phyloP scores from a whole-genome alignment of 2,329 filamentous ascomycete species.

The Trichoderma sp. region DNA sequence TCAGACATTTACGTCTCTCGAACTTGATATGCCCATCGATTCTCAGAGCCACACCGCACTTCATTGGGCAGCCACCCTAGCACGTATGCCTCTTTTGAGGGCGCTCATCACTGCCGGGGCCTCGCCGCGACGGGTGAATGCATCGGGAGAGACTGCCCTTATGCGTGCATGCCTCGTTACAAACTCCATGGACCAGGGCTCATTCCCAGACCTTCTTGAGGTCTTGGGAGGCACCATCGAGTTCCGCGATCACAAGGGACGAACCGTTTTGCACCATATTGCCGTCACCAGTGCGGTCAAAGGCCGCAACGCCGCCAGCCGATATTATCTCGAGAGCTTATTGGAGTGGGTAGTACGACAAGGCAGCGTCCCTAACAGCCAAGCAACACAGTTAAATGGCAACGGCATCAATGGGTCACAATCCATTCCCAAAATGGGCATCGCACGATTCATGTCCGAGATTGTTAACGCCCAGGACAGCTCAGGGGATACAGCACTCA shows the following conservation, averaged over 20 bases:
- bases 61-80: constrained; percentile 94
- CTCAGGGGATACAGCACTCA: constrained; percentile 89
- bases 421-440: constrained; percentile 65
- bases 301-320: constrained; percentile 83
- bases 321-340: constrained; percentile 92
- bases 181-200: constrained; percentile 88
- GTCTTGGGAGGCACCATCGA: constrained; percentile 87
- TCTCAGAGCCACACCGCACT: constrained; percentile 83
- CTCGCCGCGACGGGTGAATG: constrained; percentile 83
- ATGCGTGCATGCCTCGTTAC: constrained; percentile 92
- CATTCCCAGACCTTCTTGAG: constrained; percentile 86
- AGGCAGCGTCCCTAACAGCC: constrained; percentile 60
- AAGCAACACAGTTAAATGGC: constrained; percentile 36
- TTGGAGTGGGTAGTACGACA: constrained; percentile 93
- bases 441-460: constrained; percentile 92
- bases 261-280: constrained; percentile 94
- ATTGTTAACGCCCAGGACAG: constrained; percentile 96
- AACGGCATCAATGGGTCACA: constrained; percentile 40
- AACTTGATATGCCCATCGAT: constrained; percentile 91
- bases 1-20: constrained; percentile 67
- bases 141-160: constrained; percentile 83
- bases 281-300: constrained; percentile 94
- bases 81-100: constrained; percentile 76
- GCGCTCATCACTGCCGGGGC: constrained; percentile 80
- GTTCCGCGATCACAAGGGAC: constrained; percentile 79